Base-by-base conservation (phyloP, 2,329 filamentous ascomycete genomes). In the Xylaria digitata region DNA sequence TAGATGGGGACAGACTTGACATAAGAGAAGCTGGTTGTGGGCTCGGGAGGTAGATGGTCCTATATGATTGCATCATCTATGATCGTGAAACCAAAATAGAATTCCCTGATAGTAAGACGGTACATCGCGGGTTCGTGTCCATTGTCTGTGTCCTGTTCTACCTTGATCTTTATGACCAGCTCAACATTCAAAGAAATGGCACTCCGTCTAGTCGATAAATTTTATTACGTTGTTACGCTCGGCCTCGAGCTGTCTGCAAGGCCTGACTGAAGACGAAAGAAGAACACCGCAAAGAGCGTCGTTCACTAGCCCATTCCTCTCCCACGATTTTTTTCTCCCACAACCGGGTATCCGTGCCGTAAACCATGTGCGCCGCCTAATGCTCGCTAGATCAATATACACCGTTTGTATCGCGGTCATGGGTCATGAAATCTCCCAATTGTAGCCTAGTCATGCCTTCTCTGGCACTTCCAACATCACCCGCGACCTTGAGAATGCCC, bases 401-500 rank as follows among this genome's bases (percentile, higher is more conserved):
- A 61, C 75, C 73, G 55, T 74, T 73, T 34, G 72, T 70, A 55
- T 72, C 68, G 43, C 65, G 57, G 56, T 75, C 76, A 34, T 75
- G 72, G 6, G 75, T 77, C 71, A 82, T 77, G 63, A 83, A 82
- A 15, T 82, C 80, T 19, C 86, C 87, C 45, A 85, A 73, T 71
- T 86, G 85, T 59, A 90, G 76, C 69, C 84, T 84, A 61, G 89
- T 88, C 63, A 90, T 83, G 42, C 85, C 85, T 75, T 91, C 89
- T 67, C 87, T 85, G 4, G 84, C 84, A 53, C 80, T 80, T 2
- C 87, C 88, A 56, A 91, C 83, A 62, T 87, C 84, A 26, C 84
- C 82, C 5, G 89, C 89, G 63, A 90, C 88, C 60, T 86, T 85
- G 63, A 90, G 77, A 62, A 91, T 89, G 63, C 88, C 85, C 71